Percentiles rank a stretch among this genome's conserved stretches.
phyloP scores from a whole-genome alignment of 108 stramenopile species.

The Ochromonas danica region DNA sequence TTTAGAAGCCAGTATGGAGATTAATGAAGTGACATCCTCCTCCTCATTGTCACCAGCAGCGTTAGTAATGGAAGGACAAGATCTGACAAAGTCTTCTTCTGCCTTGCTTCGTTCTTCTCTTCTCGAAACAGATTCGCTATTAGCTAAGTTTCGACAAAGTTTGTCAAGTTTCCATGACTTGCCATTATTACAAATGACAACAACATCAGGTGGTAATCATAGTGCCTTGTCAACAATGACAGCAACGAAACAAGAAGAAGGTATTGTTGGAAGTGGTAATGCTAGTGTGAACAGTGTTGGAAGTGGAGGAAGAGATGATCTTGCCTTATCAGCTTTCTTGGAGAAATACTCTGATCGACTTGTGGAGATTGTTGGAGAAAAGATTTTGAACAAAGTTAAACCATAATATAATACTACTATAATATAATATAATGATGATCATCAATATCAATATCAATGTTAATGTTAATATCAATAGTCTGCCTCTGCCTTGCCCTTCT shows the following conservation, averaged over 20 bases:
- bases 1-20: too few species aligned
- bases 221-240: not conserved
- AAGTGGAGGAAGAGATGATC: not conserved
- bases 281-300: not conserved
- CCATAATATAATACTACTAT: not conserved
- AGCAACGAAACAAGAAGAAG: not conserved
- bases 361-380: slow-evolving; percentile 24
- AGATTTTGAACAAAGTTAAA: not conserved
- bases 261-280: not conserved
- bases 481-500: too few species aligned
- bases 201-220: not conserved
- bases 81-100: too few species aligned
- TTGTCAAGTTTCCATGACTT: not conserved
- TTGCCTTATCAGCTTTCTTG: not conserved
- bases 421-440: not conserved
- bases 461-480: too few species aligned
- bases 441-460: too few species aligned
- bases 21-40: too few species aligned
- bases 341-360: slow-evolving; percentile 22
- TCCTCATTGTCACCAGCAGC: too few species aligned
- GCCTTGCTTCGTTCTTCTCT: not conserved
- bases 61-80: too few species aligned
- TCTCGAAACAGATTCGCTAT: not conserved
- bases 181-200: not conserved
- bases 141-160: not conserved